A percentile compares a stretch with the other conserved stretches of the same genome.
phyloP scores from a whole-genome alignment of 2,329 filamentous ascomycete genomes.

The Bipolaris victoriae region DNA sequence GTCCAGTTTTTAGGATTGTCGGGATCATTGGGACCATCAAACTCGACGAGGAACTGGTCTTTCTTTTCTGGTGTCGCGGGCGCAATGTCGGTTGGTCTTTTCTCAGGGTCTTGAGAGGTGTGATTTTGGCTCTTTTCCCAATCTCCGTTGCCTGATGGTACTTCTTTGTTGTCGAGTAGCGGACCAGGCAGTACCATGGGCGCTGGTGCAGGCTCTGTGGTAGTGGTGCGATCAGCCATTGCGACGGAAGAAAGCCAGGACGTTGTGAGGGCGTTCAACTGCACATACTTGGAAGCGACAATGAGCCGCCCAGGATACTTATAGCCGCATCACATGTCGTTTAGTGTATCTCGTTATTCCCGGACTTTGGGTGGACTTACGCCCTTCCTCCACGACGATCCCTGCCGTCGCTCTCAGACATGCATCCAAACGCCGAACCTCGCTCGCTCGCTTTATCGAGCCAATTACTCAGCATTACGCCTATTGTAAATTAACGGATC shows the following conservation, averaged over 20 bases:
- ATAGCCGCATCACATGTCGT: slow-evolving; percentile 3
- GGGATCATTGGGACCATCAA: slow-evolving; percentile 73
- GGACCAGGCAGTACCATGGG: neutral
- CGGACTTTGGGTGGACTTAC: slow-evolving; percentile 14
- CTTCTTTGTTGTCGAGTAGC: neutral
- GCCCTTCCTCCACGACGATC: neutral
- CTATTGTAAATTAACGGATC: neutral
- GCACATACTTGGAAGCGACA: neutral
- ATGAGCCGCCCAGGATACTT: slow-evolving; percentile 6
- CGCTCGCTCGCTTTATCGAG: neutral
- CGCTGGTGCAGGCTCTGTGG: neutral
- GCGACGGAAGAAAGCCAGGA: neutral
- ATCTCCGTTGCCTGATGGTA: neutral
- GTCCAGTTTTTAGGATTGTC: slow-evolving; percentile 75
- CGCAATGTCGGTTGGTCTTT: slow-evolving; percentile 1
- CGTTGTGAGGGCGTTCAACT: neutral
- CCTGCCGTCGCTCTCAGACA: slow-evolving; percentile 2
- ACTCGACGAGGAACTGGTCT: slow-evolving; percentile 64
- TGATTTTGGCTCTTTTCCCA: slow-evolving; percentile 16
- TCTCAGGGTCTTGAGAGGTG: slow-evolving; percentile 14
- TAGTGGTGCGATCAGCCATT: neutral
- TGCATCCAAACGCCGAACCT: slow-evolving; percentile 1
- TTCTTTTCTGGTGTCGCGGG: slow-evolving; percentile 33
- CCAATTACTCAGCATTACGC: neutral
- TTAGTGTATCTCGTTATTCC: slow-evolving; percentile 15